phyloP scores from a whole-genome alignment of 2,329 filamentous ascomycete species.

The Fusarium dimerum region DNA sequence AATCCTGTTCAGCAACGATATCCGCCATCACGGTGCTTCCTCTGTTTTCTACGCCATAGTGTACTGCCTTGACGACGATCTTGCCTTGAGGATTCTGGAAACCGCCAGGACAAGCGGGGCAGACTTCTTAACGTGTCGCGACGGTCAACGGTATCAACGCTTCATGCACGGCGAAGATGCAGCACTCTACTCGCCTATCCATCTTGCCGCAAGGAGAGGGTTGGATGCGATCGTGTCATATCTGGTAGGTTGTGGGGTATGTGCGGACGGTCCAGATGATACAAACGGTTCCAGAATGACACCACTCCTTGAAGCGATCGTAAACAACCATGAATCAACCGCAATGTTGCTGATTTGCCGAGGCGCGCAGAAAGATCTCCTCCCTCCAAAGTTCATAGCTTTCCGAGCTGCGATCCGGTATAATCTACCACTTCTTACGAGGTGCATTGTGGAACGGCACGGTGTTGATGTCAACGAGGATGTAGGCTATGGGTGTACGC shows the following conservation, averaged over 20 bases:
- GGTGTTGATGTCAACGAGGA: background rate
- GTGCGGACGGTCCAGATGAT: background rate
- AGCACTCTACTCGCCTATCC: background rate
- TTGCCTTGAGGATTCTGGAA: no score
- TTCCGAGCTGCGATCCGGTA: background rate
- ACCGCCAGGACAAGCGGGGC: no score
- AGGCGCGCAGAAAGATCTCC: background rate
- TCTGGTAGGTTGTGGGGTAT: background rate
- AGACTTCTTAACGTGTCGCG: no score
- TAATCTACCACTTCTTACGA: background rate
- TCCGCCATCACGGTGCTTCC: no score
- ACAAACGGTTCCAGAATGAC: background rate
- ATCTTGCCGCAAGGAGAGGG: background rate
- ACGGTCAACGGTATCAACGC: no score
- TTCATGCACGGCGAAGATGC: no score
- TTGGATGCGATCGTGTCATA: background rate
- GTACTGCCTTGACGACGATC: no score
- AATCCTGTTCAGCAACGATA: no score
- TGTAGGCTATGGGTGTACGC: conserved; percentile 1
- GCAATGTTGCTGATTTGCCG: conserved; percentile 1
- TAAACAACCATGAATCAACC: background rate
- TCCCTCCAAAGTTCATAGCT: background rate
- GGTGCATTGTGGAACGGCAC: background rate
- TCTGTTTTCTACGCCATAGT: no score
- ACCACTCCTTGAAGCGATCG: background rate